These are phyloP conservation scores for Ettlia oleoabundans DNA, from an alignment of 139 green algal species.

Conservation along the genomic window DNA sequence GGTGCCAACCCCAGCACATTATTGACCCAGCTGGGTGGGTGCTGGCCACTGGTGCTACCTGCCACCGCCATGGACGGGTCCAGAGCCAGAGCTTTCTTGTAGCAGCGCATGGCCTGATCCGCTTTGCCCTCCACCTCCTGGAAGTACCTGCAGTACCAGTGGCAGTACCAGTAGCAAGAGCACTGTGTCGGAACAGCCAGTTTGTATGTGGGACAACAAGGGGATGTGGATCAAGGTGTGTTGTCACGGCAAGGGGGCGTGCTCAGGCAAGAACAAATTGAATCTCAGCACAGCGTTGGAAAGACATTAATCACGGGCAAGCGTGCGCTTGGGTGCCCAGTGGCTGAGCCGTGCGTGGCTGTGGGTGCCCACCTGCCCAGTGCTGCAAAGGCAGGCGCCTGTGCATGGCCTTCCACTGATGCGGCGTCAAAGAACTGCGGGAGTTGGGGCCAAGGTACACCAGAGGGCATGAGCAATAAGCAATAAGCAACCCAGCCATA, in stretches of 20 bases:
- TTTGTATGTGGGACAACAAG: too few species aligned
- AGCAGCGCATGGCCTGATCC: constrained; percentile 68
- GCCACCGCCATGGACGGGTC: constrained; percentile 64
- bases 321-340: too few species aligned
- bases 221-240: neutral
- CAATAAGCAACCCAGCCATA: too few species aligned
- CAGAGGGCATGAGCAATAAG: too few species aligned
- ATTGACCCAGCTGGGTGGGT: constrained; percentile 3
- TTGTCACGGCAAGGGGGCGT: too few species aligned
- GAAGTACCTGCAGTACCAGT: constrained; percentile 33
- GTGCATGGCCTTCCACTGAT: constrained; percentile 56
- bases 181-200: too few species aligned
- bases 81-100: constrained; percentile 70
- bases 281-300: too few species aligned
- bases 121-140: constrained; percentile 56
- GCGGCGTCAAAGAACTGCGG: constrained; percentile 65
- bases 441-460: too few species aligned
- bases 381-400: constrained; percentile 71
- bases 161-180: too few species aligned
- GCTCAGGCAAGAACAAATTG: too few species aligned
- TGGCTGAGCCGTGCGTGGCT: neutral
- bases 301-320: too few species aligned
- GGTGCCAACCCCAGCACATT: constrained; percentile 10
- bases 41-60: constrained; percentile 40
- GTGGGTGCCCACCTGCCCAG: constrained; percentile 45